Evolutionary conservation across 176 grass and related monocot species (phyloP), one percentile per base, ranked within the genome.

Genomic region (Ensete ventricosum): DNA sequence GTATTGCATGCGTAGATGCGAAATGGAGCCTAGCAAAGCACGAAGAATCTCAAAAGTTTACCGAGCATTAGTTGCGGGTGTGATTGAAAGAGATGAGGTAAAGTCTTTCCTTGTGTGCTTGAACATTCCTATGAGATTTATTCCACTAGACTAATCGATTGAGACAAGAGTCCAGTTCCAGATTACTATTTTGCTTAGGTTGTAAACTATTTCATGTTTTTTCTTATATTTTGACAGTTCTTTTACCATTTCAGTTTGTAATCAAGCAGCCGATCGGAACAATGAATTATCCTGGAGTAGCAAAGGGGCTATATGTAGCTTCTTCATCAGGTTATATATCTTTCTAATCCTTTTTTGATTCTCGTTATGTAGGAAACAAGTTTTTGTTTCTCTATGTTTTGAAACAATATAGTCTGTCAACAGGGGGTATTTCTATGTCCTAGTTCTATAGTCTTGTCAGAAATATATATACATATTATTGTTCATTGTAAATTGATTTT

Each of bases 21-120:
- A 81, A 80, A 71, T 78, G 77, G 82, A 93, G 14, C 43, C 78
- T 19, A 16, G 73, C 69, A 84, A 87, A 77, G 63, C 54, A 26
- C 84, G 88, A 0, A 86, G 80, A 80, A 89, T 97, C 87, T 97
- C 85, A 88, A 97, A 97, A 83, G 93, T 83, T 63, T 97, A 97
- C 80, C 88, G 85, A 83, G 84, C 85, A 82, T 81, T 93, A 80
- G 90, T 87, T 53, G 90, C 65, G 43, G 85, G 94, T 9, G 79
- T 97, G 55, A 68, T 87, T 85, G 75, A 87, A 83, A 74, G 90
- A 75, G 82, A 97, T 72, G 90, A 93, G 94, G 90, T 97, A 53
- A 82, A 21, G 54, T 63, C 11, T 24, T 67, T 29, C 14, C 11
- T 14, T 67, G 64, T 67, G 9, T 34, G 26, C 64, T 67, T 67